These are phyloP conservation scores for Penicillium riverlandense DNA, from an alignment of 495 filamentous ascomycete genomes.

Conservation along the genomic window DNA sequence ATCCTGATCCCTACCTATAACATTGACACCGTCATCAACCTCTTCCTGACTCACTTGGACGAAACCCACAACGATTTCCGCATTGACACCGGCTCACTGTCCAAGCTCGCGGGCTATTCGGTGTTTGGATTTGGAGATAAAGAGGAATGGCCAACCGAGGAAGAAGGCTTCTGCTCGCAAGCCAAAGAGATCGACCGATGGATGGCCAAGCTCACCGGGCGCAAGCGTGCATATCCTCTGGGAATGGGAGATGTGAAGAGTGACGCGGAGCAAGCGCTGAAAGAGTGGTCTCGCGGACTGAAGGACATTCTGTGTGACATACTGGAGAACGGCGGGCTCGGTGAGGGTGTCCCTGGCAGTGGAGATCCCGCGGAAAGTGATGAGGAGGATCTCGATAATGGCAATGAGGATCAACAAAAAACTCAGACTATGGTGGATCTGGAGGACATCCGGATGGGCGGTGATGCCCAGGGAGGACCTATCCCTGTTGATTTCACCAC, in stretches of 20 bases:
- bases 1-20: conserved; percentile 83
- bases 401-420: conserved; percentile 23
- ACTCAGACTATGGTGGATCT: conserved; percentile 58
- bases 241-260: conserved; percentile 81
- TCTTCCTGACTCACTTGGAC: conserved; percentile 71
- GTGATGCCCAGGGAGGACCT: conserved; percentile 30
- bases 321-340: conserved; percentile 53
- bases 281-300: conserved; percentile 75
- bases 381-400: conserved; percentile 55
- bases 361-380: conserved; percentile 80
- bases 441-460: conserved; percentile 70
- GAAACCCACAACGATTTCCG: conserved; percentile 96
- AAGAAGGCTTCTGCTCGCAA: conserved; percentile 87
- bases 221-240: conserved; percentile 74
- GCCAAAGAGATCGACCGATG: conserved; percentile 85
- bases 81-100: conserved; percentile 81
- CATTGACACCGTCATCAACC: conserved; percentile 80
- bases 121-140: conserved; percentile 92
- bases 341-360: conserved; percentile 74
- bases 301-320: conserved; percentile 61
- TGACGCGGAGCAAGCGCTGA: conserved; percentile 54
- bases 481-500: conserved; percentile 86
- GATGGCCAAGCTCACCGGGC: conserved; percentile 85
- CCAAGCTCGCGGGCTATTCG: conserved; percentile 70
- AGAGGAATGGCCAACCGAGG: conserved; percentile 83